Percentiles rank a stretch among this genome's conserved stretches.
Evolutionary conservation across 202 grass and related monocot species (phyloP).

Genomic region (Musa balbisiana): DNA sequence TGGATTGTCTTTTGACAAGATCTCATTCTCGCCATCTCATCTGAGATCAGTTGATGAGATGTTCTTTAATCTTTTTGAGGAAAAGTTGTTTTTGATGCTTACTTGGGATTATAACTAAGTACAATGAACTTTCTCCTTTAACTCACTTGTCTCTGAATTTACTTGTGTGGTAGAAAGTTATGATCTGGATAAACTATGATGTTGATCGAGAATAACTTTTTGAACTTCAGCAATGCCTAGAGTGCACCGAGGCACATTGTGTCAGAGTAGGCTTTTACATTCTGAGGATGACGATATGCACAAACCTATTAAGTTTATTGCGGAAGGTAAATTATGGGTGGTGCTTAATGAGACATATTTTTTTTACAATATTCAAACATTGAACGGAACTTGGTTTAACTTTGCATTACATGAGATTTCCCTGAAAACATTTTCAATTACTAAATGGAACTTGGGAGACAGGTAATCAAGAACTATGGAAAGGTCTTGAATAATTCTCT

Average conservation of each 20-base stretch:
- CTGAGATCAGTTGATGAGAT: neutral
- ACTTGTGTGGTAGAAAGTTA: neutral
- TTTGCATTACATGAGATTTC: neutral
- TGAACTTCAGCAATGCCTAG: neutral
- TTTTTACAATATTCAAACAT: neutral
- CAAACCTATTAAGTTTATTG: neutral
- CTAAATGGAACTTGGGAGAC: neutral
- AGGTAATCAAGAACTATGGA: neutral
- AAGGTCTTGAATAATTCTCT: neutral
- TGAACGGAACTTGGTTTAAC: neutral
- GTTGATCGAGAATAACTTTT: neutral
- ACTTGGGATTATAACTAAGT: neutral
- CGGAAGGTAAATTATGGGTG: neutral
- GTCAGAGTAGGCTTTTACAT: neutral
- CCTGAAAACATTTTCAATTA: neutral
- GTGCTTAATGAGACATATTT: neutral
- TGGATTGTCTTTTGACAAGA: neutral
- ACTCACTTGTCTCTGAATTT: neutral
- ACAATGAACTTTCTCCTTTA: too few species aligned
- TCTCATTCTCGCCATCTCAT: neutral
- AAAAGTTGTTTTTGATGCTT: too few species aligned
- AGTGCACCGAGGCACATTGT: neutral
- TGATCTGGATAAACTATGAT: neutral
- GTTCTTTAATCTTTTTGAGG: neutral
- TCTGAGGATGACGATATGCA: neutral